These are phyloP conservation scores for Globisporangium barbulae DNA, from an alignment of 352 stramenopile genomes.

Conservation along the genomic window DNA sequence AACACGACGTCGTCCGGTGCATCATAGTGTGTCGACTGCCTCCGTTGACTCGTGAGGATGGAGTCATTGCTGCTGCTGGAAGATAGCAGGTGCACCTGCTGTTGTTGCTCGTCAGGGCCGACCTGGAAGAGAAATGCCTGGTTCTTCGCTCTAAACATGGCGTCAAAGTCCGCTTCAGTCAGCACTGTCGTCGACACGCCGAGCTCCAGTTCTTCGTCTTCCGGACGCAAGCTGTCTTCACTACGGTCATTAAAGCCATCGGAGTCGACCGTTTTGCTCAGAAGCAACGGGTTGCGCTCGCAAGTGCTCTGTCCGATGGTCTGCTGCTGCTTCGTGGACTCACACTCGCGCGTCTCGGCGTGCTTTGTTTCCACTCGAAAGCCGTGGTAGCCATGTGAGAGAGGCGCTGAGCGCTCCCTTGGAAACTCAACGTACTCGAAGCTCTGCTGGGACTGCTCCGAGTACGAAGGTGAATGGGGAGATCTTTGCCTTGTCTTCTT, in stretches of 20 bases:
- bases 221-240: neutral
- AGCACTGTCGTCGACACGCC: constrained; percentile 1
- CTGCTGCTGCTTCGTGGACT: neutral
- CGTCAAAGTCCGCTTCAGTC: constrained; percentile 17
- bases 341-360: neutral
- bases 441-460: constrained; percentile 2
- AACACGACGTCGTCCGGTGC: constrained; percentile 24
- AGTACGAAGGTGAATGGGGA: neutral
- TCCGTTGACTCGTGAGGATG: neutral
- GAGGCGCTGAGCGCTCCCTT: neutral
- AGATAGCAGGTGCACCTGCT: neutral
- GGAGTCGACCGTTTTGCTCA: neutral
- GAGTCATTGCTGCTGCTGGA: neutral
- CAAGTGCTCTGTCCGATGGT: neutral
- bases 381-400: constrained; percentile 8
- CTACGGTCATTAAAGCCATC: neutral
- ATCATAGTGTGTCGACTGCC: neutral
- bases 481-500: neutral
- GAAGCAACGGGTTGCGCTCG: constrained; percentile 4
- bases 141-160: constrained; percentile 16
- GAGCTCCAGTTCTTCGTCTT: constrained; percentile 4
- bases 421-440: constrained; percentile 13
- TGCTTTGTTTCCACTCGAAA: constrained; percentile 14
- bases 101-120: constrained; percentile 1
- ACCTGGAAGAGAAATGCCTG: constrained; percentile 24